These are phyloP conservation scores for Nitzschia sp. DNA, from an alignment of 108 stramenopile species.

Conservation along the genomic window DNA sequence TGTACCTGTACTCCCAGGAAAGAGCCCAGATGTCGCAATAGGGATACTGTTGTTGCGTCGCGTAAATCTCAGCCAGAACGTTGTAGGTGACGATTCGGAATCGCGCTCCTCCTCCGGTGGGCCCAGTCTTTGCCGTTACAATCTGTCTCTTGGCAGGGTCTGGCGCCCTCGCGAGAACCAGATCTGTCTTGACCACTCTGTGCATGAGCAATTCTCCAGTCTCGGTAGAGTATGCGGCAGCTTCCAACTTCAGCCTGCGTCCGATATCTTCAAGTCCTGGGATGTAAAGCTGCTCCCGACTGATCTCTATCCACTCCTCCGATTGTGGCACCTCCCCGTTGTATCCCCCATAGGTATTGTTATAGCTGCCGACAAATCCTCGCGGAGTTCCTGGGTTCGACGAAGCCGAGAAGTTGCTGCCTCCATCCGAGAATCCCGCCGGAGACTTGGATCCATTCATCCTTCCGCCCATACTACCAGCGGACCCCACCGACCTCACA, in stretches of 20 bases:
- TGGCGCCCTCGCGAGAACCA: constrained; percentile 80
- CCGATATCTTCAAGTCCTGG: constrained; percentile 79
- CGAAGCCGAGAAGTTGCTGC: constrained; percentile 21
- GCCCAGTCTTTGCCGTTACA: constrained; percentile 66
- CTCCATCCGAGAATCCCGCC: background rate
- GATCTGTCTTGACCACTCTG: constrained; percentile 85
- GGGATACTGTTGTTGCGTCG: constrained; percentile 97
- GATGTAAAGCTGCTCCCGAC: constrained; percentile 77
- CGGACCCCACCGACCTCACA: constrained; percentile 37
- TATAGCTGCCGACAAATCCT: constrained; percentile 42
- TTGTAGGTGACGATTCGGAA: constrained; percentile 97
- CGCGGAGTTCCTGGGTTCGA: constrained; percentile 51
- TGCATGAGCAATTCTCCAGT: constrained; percentile 85
- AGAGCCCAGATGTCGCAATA: constrained; percentile 97
- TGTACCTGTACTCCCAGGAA: constrained; percentile 88
- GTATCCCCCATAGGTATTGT: constrained; percentile 26
- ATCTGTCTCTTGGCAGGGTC: constrained; percentile 81
- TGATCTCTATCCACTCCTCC: constrained; percentile 79
- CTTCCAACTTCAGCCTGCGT: constrained; percentile 80
- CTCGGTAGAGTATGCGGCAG: constrained; percentile 79
- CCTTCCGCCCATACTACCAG: constrained; percentile 24
- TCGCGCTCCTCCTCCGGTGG: constrained; percentile 70
- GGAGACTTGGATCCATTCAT: constrained; percentile 39
- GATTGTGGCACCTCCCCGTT: constrained; percentile 42
- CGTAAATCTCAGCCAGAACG: constrained; percentile 98